A percentile compares a stretch with the other conserved stretches of the same genome.
These are phyloP conservation scores for Thalassiosira livingstoniorum DNA, from an alignment of 352 stramenopile genomes.

Conservation along the genomic window DNA sequence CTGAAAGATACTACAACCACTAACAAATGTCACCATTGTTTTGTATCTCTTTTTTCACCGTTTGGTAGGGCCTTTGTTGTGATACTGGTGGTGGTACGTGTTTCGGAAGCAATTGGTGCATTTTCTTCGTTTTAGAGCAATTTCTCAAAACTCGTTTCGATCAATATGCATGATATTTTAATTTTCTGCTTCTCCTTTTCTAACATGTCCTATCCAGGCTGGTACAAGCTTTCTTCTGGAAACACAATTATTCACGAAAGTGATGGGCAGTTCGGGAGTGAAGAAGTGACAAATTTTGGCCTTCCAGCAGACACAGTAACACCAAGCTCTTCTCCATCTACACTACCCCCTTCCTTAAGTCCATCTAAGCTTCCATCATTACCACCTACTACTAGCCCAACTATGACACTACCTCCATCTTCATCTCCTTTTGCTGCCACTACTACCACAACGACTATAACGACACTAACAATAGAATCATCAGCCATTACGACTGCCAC, in stretches of 20 bases:
- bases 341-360: not conserved
- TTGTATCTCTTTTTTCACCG: not conserved
- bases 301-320: constrained; percentile 30
- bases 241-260: constrained; percentile 31
- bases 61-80: constrained; percentile 39
- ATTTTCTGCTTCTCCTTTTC: no score
- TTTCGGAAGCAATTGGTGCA: no score
- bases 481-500: no score
- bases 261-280: constrained; percentile 33
- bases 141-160: no score
- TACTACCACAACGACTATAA: not conserved
- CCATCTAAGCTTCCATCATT: no score
- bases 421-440: not conserved
- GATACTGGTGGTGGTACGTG: constrained; percentile 30
- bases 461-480: no score
- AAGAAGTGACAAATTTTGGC: constrained; percentile 32
- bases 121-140: no score
- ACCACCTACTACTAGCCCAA: not conserved
- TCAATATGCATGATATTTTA: no score
- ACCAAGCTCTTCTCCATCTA: not conserved
- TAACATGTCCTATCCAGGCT: no score
- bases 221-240: constrained; percentile 32
- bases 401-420: not conserved
- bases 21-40: not conserved
- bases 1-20: not conserved